Evolutionary conservation across 2,329 filamentous ascomycete species (phyloP).

Genomic region (Triangularia setosa): DNA sequence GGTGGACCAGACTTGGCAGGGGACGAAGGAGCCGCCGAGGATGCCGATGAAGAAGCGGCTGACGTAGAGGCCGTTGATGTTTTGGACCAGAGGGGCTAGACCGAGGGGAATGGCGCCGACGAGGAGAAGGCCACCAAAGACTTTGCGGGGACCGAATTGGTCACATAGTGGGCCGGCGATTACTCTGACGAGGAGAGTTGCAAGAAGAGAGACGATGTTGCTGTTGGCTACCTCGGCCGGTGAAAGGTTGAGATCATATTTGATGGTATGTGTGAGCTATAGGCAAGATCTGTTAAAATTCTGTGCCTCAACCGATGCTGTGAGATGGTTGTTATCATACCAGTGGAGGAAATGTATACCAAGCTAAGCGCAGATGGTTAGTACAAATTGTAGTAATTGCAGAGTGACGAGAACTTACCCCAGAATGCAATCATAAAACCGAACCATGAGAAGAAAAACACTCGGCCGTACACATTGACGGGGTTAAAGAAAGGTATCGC

Average conservation of each 20-base stretch:
- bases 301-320: too few relatives aligned
- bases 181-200: constrained; percentile 71
- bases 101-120: constrained; percentile 76
- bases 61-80: constrained; percentile 62
- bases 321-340: constrained; percentile 41
- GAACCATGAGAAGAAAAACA: constrained; percentile 87
- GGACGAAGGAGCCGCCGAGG: constrained; percentile 73
- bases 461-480: constrained; percentile 73
- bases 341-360: constrained; percentile 87
- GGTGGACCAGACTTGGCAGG: constrained; percentile 89
- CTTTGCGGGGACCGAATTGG: constrained; percentile 72
- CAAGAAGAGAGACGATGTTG: constrained; percentile 77
- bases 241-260: constrained; percentile 69
- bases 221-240: constrained; percentile 76
- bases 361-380: constrained; percentile 40
- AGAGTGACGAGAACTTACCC: constrained; percentile 35
- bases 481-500: constrained; percentile 77
- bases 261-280: constrained; percentile 70
- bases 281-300: constrained; percentile 1
- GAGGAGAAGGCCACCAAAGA: constrained; percentile 75
- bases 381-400: background rate
- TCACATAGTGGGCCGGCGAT: constrained; percentile 83
- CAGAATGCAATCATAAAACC: constrained; percentile 86
- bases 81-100: constrained; percentile 72
- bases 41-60: constrained; percentile 79